Percentiles rank a stretch among this genome's conserved stretches.
Conservation (phyloP, 2,329 filamentous ascomycete genomes). For the Grosmannia penicillata region DNA sequence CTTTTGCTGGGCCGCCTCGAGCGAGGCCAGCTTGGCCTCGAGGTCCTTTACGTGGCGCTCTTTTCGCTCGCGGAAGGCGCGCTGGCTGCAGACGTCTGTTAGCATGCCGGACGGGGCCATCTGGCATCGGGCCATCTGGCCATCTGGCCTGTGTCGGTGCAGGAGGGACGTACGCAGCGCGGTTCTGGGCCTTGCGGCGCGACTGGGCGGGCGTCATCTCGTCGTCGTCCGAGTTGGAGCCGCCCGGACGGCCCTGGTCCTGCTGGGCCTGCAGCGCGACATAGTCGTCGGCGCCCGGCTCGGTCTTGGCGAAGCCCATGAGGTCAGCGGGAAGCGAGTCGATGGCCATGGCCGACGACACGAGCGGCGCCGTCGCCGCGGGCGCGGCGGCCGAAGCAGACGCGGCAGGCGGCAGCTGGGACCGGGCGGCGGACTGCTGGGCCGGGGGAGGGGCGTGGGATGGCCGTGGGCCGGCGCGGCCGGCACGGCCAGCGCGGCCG, state of each 20-base stretch:
- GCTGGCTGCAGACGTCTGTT: slow-evolving; percentile 79
- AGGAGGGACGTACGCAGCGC: slow-evolving; percentile 37
- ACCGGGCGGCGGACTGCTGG: slow-evolving; percentile 14
- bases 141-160: too few species aligned
- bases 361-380: neutral
- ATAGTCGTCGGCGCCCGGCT: slow-evolving; percentile 20
- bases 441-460: slow-evolving; percentile 10
- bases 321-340: slow-evolving; percentile 16
- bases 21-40: slow-evolving; percentile 64
- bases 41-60: slow-evolving; percentile 84
- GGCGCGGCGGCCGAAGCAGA: slow-evolving; percentile 6
- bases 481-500: too few species aligned
- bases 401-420: slow-evolving; percentile 14
- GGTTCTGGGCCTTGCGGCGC: slow-evolving; percentile 45
- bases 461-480: slow-evolving; percentile 11
- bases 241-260: slow-evolving; percentile 17
- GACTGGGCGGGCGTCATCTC: slow-evolving; percentile 43
- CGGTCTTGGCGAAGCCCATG: slow-evolving; percentile 22
- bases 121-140: too few species aligned
- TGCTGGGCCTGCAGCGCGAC: slow-evolving; percentile 12
- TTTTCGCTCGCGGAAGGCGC: slow-evolving; percentile 91
- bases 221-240: slow-evolving; percentile 39
- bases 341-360: slow-evolving; percentile 6
- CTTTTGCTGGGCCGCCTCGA: slow-evolving; percentile 59
- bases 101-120: too few species aligned